Percentiles rank a stretch among this genome's conserved stretches.
Conservation (phyloP, 441 rosid species). For the Gossypium gossypioides region DNA sequence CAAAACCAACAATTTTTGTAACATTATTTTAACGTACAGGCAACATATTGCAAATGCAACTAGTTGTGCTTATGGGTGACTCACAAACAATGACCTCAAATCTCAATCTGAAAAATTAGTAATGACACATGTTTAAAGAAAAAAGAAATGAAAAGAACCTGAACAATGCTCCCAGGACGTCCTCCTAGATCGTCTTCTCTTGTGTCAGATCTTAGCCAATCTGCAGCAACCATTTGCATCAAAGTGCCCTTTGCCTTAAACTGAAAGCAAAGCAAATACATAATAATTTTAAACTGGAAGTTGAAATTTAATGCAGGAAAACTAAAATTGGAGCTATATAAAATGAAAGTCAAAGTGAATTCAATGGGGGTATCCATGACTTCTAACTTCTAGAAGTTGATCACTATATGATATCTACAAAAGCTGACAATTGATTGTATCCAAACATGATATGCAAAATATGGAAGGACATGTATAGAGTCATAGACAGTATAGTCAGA, state of each 20-base stretch:
- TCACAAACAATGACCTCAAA: background rate
- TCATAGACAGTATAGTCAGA: background rate
- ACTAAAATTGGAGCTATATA: background rate
- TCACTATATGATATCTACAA: background rate
- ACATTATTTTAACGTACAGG: conserved; percentile 9
- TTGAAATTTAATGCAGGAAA: background rate
- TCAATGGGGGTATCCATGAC: background rate
- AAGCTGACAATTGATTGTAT: background rate
- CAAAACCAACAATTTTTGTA: conserved; percentile 18
- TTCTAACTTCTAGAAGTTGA: conserved; percentile 8
- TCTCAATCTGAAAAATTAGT: conserved; percentile 8
- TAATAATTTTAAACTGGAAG: conserved; percentile 4
- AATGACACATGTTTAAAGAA: background rate
- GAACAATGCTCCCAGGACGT: conserved; percentile 88
- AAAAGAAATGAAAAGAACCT: conserved; percentile 34
- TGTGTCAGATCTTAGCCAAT: conserved; percentile 88
- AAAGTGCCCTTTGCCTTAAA: conserved; percentile 72
- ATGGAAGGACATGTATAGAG: background rate
- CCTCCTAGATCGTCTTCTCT: conserved; percentile 85
- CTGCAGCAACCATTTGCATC: conserved; percentile 97
- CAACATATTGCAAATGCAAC: conserved; percentile 9
- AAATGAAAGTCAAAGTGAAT: conserved; percentile 1
- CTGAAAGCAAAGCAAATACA: conserved; percentile 27
- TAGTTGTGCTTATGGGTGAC: background rate
- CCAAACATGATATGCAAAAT: background rate